A percentile compares a stretch with the other conserved stretches of the same genome.
Evolutionary conservation across 1,139 yeast species (phyloP).

Genomic region (Zhuliangozyma blackwelliae): DNA sequence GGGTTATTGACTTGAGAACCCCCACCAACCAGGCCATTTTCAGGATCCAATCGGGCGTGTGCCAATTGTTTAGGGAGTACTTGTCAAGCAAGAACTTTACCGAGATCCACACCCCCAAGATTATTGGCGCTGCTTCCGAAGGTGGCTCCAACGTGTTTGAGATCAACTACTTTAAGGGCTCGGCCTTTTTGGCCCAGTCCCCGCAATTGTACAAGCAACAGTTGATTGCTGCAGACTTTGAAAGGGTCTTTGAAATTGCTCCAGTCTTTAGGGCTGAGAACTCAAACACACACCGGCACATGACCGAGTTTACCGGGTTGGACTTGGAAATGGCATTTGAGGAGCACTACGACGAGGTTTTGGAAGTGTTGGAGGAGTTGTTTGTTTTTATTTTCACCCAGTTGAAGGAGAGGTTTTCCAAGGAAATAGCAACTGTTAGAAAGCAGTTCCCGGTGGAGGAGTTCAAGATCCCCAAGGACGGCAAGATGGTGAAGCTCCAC

Average conservation of each 20-base stretch:
- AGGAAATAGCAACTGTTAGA: slow-evolving; percentile 86
- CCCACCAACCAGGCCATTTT: slow-evolving; percentile 96
- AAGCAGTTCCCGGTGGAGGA: slow-evolving; percentile 97
- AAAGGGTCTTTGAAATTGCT: slow-evolving; percentile 90
- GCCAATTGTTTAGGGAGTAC: slow-evolving; percentile 85
- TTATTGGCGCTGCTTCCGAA: slow-evolving; percentile 93
- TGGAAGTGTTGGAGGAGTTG: slow-evolving; percentile 78
- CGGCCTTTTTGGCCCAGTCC: slow-evolving; percentile 93
- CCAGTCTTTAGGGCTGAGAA: slow-evolving; percentile 99
- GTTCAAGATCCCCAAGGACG: slow-evolving; percentile 83
- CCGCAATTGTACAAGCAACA: slow-evolving; percentile 98
- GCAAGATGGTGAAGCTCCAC: slow-evolving; percentile 85
- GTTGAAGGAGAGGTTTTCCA: slow-evolving; percentile 71
- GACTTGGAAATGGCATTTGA: slow-evolving; percentile 98
- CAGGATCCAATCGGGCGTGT: slow-evolving; percentile 87
- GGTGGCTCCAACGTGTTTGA: slow-evolving; percentile 98
- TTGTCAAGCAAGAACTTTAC: slow-evolving; percentile 63
- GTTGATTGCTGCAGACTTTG: slow-evolving; percentile 96
- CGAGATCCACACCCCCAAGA: slow-evolving; percentile 94
- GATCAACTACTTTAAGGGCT: slow-evolving; percentile 85
- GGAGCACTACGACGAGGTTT: slow-evolving; percentile 94
- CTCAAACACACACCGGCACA: slow-evolving; percentile 97
- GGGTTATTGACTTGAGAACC: slow-evolving; percentile 95
- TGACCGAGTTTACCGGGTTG: slow-evolving; percentile 97
- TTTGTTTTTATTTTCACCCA: slow-evolving; percentile 85